phyloP scores from a whole-genome alignment of 2,329 filamentous ascomycete species.

The Aspergillus phoenicis region DNA sequence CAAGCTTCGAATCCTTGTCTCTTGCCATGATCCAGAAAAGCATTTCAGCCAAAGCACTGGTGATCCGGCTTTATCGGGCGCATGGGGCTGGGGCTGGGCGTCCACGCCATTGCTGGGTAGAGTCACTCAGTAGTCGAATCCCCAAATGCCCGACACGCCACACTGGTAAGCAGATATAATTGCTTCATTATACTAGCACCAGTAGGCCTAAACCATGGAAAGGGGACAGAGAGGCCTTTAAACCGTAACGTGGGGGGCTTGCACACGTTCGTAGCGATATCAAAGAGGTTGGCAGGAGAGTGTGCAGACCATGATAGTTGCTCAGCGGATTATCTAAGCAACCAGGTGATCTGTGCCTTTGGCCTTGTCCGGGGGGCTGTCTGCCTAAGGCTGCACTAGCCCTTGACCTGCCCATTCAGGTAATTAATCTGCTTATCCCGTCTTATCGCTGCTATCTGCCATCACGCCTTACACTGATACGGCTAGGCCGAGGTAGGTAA shows the following conservation, averaged over 20 bases:
- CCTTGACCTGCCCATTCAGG: background rate
- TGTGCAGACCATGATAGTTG: slow-evolving; percentile 22
- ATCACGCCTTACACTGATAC: slow-evolving; percentile 2
- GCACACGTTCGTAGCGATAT: slow-evolving; percentile 9
- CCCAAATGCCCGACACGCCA: background rate
- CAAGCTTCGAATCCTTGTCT: background rate
- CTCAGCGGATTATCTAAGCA: slow-evolving; percentile 22
- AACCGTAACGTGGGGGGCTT: slow-evolving; percentile 16
- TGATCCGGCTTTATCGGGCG: background rate
- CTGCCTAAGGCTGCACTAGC: slow-evolving; percentile 18
- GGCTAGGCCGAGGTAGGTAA: background rate
- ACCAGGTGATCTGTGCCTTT: slow-evolving; percentile 17
- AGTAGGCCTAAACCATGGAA: background rate
- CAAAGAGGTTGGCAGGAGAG: slow-evolving; percentile 16
- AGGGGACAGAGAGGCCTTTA: background rate
- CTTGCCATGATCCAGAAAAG: background rate
- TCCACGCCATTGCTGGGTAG: slow-evolving; percentile 13
- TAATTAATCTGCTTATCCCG: background rate
- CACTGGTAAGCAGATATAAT: background rate
- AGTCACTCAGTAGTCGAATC: slow-evolving; percentile 13
- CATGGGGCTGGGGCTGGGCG: background rate
- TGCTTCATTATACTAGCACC: background rate
- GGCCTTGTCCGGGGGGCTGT: background rate
- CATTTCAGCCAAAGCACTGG: background rate
- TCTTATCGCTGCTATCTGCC: slow-evolving; percentile 10